Base-by-base conservation (phyloP, 2,329 filamentous ascomycete genomes). In the Arthrobotrys entomopaga region DNA sequence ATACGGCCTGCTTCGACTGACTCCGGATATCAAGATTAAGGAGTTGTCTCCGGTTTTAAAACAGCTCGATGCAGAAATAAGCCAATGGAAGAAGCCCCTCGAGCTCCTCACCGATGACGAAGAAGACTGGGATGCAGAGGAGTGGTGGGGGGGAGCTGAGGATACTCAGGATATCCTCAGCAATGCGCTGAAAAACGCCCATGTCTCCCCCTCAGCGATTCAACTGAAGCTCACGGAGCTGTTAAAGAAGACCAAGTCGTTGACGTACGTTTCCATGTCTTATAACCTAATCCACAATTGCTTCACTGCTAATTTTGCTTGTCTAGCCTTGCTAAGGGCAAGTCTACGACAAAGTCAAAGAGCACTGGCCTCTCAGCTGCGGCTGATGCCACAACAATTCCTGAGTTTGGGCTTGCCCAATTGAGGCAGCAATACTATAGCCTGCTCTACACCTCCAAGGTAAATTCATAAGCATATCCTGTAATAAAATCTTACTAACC, bases 351-450 rank as follows among this genome's bases (percentile, higher is more conserved):
- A 13, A 67, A 54, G 15, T 11, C 11, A 16, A 46, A 46, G 13
- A n/a, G 29, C 57, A 53, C 10, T 46, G 19, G 29, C 11, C 26
- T 16, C 19, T 19, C 58, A 38, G 29, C 8, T 16, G 15, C 43
- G 15, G 34, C 16, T 4, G 16, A 22, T 19, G 7, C 43, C 5
- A 24, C 29, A 34, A 34, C 29, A 5, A 34, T 54, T 7, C 63
- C 57, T 11, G 70, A 74, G 24, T 53, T 46, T n/a, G 42, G 40
- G 11, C 52, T 74, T 1, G 49, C 63, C 15, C 70, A 61, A 20
- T 43, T 74, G 19, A 67, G 61, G 54, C 70, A 74, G 58, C 70
- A 74, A 52, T 74, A 74, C 38, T 74, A 74, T 38, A 67, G 54
- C 4, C 46, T 74, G 16, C 46, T 74, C 26, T 74, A 74, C 34